Evolutionary conservation across 164 flowering plant genomes (phyloP).

Genomic region (Aristolochia contorta): DNA sequence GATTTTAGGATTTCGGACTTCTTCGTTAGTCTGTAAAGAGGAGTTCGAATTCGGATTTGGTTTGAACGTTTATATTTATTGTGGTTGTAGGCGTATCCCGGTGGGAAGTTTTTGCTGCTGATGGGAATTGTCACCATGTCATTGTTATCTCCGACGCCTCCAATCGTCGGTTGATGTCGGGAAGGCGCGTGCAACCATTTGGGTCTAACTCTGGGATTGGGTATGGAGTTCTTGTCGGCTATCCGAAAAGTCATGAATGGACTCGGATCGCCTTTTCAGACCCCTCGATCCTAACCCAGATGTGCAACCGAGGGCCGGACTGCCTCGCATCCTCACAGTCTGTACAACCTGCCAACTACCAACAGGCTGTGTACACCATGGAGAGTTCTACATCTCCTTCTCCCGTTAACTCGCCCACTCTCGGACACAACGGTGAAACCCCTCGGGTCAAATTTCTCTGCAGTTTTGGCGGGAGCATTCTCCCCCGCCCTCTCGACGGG

Average conservation of each 20-base stretch:
- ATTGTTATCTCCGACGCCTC: neutral
- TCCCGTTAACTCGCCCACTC: slow-evolving; percentile 10
- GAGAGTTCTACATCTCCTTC: slow-evolving; percentile 30
- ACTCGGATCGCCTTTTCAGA: neutral
- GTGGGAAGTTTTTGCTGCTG: neutral
- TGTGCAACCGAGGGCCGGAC: slow-evolving; percentile 32
- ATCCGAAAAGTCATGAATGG: neutral
- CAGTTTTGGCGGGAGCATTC: slow-evolving; percentile 82
- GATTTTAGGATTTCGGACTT: too few relatives aligned
- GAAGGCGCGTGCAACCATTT: neutral
- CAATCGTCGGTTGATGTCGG: neutral
- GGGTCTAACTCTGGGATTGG: neutral
- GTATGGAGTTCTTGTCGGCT: slow-evolving; percentile 9
- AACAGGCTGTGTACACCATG: slow-evolving; percentile 26
- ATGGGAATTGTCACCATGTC: neutral
- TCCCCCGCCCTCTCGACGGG: slow-evolving; percentile 93
- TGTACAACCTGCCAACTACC: slow-evolving; percentile 12
- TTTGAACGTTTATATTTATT: too few relatives aligned
- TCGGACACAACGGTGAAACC: slow-evolving; percentile 33
- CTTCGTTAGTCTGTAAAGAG: too few relatives aligned
- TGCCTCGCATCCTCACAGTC: slow-evolving; percentile 13
- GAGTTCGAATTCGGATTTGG: too few relatives aligned
- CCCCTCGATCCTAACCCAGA: slow-evolving; percentile 19
- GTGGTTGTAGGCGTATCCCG: neutral
- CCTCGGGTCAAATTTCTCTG: slow-evolving; percentile 80